Evolutionary conservation across 805 yeast species (phyloP), one percentile per base, ranked within the genome.

Genomic region (Suhomyces emberorum): DNA sequence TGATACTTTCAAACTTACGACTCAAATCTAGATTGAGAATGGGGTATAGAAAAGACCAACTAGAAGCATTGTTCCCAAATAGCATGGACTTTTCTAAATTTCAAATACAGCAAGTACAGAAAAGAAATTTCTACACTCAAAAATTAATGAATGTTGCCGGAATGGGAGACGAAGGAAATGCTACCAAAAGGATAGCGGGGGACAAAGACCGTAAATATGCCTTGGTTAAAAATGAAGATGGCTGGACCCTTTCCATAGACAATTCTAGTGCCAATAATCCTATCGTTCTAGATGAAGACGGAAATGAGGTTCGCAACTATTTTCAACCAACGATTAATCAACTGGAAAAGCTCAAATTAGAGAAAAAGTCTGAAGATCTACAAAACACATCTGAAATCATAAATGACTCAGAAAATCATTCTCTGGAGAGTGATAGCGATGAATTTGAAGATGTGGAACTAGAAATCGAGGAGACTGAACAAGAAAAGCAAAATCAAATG

Each of bases 1-100:
- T 88, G 76, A 77, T 88, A 3, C 63, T 93, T 9, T 86, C 93
- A 7, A 87, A 86, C 41, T 72, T 95, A 11, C 60, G 99, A 38
- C 63, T 88, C 17, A 74, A 88, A 43, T 89, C 97, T 0, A 66
- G 99, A 39, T 72, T 93, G 55, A 79, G 99, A 63, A 82, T 93
- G 95, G 99, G 99, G 1, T 89, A 85, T 53, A 71, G 91, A 0
- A 86, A 88, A 39, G 88, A 85, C n/a, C 97, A 93, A 52, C 66
- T 93, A 23, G 85, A 86, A 46, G 65, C 75, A 4, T 63, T 88
- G 37, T 93, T 91, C 49, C 95, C 96, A 0, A 72, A 85, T 50
- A 78, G 89, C 35, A 72, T 86, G 77, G 96, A 88, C 42, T 93
- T 93, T 51, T 88, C 97, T 12, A 81, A 76, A 49, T 93, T 93